Percentiles rank a stretch among this genome's conserved stretches.
Conservation (phyloP, 2,329 filamentous ascomycete genomes). For the Diaporthe nobilis region DNA sequence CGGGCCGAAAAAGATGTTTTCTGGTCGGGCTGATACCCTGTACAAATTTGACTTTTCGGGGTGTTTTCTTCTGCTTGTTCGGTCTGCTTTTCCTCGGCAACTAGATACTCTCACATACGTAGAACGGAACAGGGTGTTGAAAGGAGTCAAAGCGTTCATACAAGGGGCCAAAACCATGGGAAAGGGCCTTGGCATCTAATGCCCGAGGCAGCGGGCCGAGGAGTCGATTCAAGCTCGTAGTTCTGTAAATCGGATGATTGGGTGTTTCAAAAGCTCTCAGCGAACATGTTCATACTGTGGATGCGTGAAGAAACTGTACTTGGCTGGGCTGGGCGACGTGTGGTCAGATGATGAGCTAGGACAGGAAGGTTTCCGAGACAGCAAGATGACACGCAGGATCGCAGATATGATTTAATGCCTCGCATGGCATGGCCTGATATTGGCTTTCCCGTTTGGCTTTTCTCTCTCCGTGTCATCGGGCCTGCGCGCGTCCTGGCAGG, state of each 20-base stretch:
- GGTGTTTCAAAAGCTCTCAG: neutral
- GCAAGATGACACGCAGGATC: neutral
- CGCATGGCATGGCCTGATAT: neutral
- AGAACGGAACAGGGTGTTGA: neutral
- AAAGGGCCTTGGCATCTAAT: neutral
- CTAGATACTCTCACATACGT: neutral
- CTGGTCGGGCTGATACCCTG: slow-evolving; percentile 7
- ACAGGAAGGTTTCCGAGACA: neutral
- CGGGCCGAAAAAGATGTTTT: slow-evolving; percentile 1
- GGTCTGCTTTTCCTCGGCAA: neutral
- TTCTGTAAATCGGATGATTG: neutral
- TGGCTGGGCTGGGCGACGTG: neutral
- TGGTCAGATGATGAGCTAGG: neutral
- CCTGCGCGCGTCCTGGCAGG: neutral
- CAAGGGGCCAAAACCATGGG: too few species aligned
- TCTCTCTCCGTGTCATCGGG: neutral
- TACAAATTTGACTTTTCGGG: neutral
- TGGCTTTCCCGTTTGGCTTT: neutral
- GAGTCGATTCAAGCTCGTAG: neutral
- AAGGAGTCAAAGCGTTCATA: slow-evolving; percentile 12
- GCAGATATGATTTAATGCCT: neutral
- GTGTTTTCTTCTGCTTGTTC: neutral
- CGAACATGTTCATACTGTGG: neutral
- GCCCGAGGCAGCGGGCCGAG: neutral
- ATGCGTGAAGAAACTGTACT: neutral